A percentile compares a stretch with the other conserved stretches of the same genome.
phyloP scores from a whole-genome alignment of 169 alveolate species.

The Eimeria brunetti region DNA sequence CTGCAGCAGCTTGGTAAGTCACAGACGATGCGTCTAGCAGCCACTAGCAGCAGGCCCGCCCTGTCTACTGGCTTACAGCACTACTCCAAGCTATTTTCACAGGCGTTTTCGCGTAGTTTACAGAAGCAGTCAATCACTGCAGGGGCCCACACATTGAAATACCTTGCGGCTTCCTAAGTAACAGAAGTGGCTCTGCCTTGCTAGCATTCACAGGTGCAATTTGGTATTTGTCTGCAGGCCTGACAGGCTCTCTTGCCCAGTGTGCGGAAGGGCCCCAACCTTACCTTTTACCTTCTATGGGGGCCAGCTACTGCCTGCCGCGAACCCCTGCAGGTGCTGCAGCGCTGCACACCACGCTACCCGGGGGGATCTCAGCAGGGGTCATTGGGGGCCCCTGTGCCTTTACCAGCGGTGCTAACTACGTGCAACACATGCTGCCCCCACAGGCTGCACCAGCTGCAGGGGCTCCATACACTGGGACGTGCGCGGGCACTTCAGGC shows the following conservation, averaged over 20 bases:
- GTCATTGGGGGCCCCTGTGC: constrained; percentile 10
- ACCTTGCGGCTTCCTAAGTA: not conserved
- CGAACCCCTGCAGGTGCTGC: constrained; percentile 42
- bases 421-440: constrained; percentile 17
- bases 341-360: constrained; percentile 29
- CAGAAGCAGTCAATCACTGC: not conserved
- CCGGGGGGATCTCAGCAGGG: constrained; percentile 27
- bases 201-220: not conserved
- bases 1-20: constrained; percentile 47
- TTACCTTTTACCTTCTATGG: not conserved
- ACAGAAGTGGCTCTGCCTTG: not conserved
- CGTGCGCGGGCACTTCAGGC: not conserved
- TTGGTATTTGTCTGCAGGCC: constrained; percentile 18
- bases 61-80: not conserved
- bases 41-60: not conserved
- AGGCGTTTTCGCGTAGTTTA: not conserved
- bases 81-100: not conserved
- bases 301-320: constrained; percentile 48
- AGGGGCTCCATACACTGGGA: constrained; percentile 3
- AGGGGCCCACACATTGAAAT: not conserved
- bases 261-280: constrained; percentile 47
- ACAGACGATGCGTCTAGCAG: not conserved
- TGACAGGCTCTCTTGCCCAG: constrained; percentile 1
- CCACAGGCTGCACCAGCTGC: constrained; percentile 2
- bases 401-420: constrained; percentile 28